Evolutionary conservation across 192 early-diverging fungal genomes (phyloP), one percentile per base, ranked within the genome.

Genomic region (Helicostylum pulchrum): DNA sequence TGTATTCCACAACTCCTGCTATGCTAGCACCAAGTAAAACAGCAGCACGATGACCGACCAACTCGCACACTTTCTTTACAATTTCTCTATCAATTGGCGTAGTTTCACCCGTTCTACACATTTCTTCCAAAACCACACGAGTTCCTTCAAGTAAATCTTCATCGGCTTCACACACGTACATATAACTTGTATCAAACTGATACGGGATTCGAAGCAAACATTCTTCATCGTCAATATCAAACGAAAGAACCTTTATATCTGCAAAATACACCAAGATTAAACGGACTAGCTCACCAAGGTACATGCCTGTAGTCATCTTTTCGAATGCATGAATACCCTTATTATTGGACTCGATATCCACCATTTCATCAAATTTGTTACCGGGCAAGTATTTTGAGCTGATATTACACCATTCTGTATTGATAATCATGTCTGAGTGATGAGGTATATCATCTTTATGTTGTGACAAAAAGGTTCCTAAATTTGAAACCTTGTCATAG

Each of bases 381-480:
- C 88, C 73, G 48, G 94, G 94, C 17, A 97, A 80, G 31, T 90
- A 80, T 44, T 73, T 70, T 47, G 79, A 77, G 68, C 89, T 86
- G 75, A 90, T 94, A 47, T 88, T 91, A 62, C 95, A 92, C 95
- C 95, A 97, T 70, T 97, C 95, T 52, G 86, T 94, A 72, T 95
- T 97, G 77, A 97, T 85, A 66, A 94, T 83, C 90, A 94, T 94
- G 50, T 90, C 88, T 20, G 74, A 74, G 31, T 78, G 77, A 14
- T 47, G 42, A 17, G 17, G 61, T 31, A 56, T 9, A n/a, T 68
- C 44, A 19, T 59, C n/a, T 34, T 32, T 23, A 56, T 44, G 26
- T 17, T 64, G 49, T 12, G 49, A 53, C 74, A 72, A 56, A 68
- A 70, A 43, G 7, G 39, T 61, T 72, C 67, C 63, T 45, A 94